Evolutionary conservation across 495 filamentous ascomycete species (phyloP).

Genomic region (Hypoxylon fragiforme): DNA sequence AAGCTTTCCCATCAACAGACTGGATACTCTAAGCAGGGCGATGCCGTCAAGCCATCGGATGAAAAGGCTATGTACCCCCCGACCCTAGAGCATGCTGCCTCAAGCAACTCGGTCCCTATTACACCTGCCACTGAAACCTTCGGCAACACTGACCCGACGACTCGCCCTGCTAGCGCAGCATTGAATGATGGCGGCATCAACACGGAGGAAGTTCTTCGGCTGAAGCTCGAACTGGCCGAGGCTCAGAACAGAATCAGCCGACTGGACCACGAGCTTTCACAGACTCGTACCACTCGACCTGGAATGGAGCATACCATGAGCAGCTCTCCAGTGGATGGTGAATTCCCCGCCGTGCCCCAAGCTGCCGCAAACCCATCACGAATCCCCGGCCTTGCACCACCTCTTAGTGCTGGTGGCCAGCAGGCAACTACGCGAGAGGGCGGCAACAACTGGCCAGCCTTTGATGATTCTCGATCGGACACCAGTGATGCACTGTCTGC

Average conservation of each 20-base stretch:
- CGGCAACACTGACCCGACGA: slow-evolving; percentile 47
- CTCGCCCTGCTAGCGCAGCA: slow-evolving; percentile 50
- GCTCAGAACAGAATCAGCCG: slow-evolving; percentile 79
- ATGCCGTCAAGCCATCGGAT: slow-evolving; percentile 49
- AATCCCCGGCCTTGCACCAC: slow-evolving; percentile 36
- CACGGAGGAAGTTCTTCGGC: slow-evolving; percentile 51
- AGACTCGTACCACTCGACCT: slow-evolving; percentile 64
- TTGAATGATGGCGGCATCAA: slow-evolving; percentile 36
- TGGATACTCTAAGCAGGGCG: slow-evolving; percentile 58
- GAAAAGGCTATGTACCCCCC: slow-evolving; percentile 42
- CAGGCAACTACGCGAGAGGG: slow-evolving; percentile 51
- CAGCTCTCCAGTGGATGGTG: slow-evolving; percentile 41
- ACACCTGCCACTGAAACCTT: slow-evolving; percentile 61
- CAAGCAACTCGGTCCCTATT: slow-evolving; percentile 57
- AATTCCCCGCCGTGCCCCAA: slow-evolving; percentile 31
- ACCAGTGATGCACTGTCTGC: slow-evolving; percentile 65
- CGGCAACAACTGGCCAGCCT: slow-evolving; percentile 62
- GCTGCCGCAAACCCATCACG: slow-evolving; percentile 28
- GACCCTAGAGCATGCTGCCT: slow-evolving; percentile 51
- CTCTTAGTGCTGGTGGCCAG: slow-evolving; percentile 57
- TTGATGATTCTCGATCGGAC: slow-evolving; percentile 69
- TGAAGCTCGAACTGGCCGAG: slow-evolving; percentile 74
- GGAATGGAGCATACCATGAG: slow-evolving; percentile 23
- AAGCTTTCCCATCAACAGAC: slow-evolving; percentile 69
- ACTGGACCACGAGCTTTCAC: slow-evolving; percentile 81